Percentiles rank a stretch among this genome's conserved stretches.
Conservation (phyloP, 176 grass and related monocot species). For the Alloteropsis semialata region DNA sequence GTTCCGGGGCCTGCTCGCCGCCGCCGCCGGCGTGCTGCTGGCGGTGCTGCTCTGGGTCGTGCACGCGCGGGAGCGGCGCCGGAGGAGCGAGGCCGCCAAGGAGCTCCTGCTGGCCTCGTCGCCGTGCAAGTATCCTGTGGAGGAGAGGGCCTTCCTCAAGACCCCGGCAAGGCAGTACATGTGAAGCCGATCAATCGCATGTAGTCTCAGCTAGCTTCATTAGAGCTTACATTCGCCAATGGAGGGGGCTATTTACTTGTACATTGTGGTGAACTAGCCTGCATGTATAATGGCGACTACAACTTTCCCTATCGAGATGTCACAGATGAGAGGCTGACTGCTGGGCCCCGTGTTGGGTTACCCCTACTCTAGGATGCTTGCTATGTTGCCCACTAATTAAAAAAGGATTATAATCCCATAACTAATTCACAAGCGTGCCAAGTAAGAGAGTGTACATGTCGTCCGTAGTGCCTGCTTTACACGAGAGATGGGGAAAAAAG, state of each 20-base stretch:
- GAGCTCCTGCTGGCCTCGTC: not conserved
- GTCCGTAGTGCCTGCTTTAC: not conserved
- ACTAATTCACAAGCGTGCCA: not conserved
- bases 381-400: too few species aligned
- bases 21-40: constrained; percentile 27
- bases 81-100: constrained; percentile 37
- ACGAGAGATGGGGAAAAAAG: not conserved
- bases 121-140: constrained; percentile 10
- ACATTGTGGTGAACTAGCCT: not conserved
- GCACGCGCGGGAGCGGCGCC: constrained; percentile 36
- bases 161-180: constrained; percentile 12
- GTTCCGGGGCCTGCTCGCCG: constrained; percentile 39
- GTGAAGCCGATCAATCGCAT: not conserved
- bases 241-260: not conserved
- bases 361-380: not conserved
- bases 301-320: too few species aligned
- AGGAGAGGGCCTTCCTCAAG: constrained; percentile 32
- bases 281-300: too few species aligned
- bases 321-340: not conserved
- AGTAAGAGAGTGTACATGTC: not conserved
- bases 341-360: not conserved
- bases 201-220: not conserved
- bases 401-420: not conserved
- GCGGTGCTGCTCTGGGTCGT: constrained; percentile 46
- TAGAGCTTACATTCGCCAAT: not conserved